Conservation (phyloP, 345 rosid genomes). For the Boechera stricta region DNA sequence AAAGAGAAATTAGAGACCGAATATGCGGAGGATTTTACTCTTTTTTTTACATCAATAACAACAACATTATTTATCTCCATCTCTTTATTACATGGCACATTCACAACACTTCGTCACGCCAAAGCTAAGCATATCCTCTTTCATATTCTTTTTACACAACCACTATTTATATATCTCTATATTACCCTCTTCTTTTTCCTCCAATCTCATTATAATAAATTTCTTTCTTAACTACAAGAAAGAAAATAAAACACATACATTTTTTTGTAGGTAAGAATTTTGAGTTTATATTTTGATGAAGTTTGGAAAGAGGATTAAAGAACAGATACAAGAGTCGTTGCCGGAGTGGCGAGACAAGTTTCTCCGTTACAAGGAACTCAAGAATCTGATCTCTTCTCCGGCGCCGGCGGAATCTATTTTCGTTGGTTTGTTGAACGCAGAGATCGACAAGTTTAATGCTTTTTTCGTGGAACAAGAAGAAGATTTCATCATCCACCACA, state of each 20-base stretch:
- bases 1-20: slow-evolving; percentile 35
- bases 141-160: slow-evolving; percentile 34
- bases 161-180: slow-evolving; percentile 40
- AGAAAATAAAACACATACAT: not conserved
- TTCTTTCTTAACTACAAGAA: slow-evolving; percentile 4
- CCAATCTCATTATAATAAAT: slow-evolving; percentile 26
- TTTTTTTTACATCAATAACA: slow-evolving; percentile 3
- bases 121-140: slow-evolving; percentile 48
- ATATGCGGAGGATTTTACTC: slow-evolving; percentile 40
- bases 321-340: slow-evolving; percentile 75
- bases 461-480: slow-evolving; percentile 91
- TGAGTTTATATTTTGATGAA: slow-evolving; percentile 54
- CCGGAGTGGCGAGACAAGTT: slow-evolving; percentile 86
- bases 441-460: slow-evolving; percentile 87
- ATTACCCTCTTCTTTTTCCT: slow-evolving; percentile 32
- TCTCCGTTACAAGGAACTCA: slow-evolving; percentile 74
- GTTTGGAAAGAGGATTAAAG: slow-evolving; percentile 86
- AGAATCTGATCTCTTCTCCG: slow-evolving; percentile 64
- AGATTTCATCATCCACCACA: slow-evolving; percentile 80
- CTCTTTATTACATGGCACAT: slow-evolving; percentile 45
- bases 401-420: slow-evolving; percentile 58
- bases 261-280: not conserved
- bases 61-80: slow-evolving; percentile 12
- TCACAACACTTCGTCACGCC: slow-evolving; percentile 50
- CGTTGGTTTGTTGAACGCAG: slow-evolving; percentile 60